Evolutionary conservation across 1,284 basidiomycete species (phyloP).

Genomic region (Inonotus obliquus): DNA sequence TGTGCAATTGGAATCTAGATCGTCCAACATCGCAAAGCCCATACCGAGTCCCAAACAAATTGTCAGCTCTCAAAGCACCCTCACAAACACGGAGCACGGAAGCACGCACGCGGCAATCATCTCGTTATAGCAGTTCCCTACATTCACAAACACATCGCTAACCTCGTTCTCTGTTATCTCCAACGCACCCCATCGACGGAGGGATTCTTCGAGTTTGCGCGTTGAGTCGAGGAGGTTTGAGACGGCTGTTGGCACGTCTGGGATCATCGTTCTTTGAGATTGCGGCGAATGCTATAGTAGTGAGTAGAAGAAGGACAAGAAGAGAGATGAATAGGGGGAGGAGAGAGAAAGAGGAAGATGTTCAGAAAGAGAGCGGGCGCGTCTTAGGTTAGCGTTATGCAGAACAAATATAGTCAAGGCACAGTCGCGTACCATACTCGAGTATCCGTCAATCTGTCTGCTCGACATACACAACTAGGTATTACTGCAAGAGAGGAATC

Average conservation of each 20-base stretch:
- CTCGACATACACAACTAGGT: no score
- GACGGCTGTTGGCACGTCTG: slow-evolving; percentile 64
- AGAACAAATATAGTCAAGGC: not conserved
- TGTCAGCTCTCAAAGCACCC: not conserved
- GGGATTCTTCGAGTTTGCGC: slow-evolving; percentile 77
- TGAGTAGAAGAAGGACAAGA: not conserved
- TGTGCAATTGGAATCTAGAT: slow-evolving; percentile 57
- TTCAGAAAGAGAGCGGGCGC: not conserved
- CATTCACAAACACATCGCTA: slow-evolving; percentile 87
- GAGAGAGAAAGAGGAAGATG: not conserved
- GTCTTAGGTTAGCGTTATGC: not conserved
- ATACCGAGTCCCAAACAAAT: not conserved
- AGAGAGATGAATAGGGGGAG: not conserved
- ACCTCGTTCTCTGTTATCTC: slow-evolving; percentile 74
- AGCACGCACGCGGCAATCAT: slow-evolving; percentile 55
- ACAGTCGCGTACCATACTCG: not conserved
- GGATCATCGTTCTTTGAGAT: slow-evolving; percentile 23
- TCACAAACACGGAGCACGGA: not conserved
- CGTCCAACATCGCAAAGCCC: not conserved
- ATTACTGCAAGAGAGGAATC: no score
- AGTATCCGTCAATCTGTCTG: not conserved
- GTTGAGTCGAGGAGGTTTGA: slow-evolving; percentile 83
- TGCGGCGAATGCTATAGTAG: slow-evolving; percentile 19
- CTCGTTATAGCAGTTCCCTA: slow-evolving; percentile 91
- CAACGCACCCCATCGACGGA: slow-evolving; percentile 72